Evolutionary conservation across 306 rosid genomes (phyloP), one percentile per base, ranked within the genome.

Genomic region (Citrullus mucosospermus): DNA sequence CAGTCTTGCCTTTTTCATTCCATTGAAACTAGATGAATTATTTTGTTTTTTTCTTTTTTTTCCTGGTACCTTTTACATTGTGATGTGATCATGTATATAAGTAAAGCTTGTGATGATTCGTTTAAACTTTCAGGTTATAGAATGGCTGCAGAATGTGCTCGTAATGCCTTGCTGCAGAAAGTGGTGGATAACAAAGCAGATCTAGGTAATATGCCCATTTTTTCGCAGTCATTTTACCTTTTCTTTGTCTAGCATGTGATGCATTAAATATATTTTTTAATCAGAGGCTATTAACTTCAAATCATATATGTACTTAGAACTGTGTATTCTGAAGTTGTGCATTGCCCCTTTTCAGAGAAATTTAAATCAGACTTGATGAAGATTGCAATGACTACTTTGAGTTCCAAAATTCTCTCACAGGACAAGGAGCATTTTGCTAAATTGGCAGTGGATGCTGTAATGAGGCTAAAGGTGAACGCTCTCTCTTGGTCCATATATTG

Each of bases 361-460:
- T 92, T 95, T 86, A 92, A 90, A 83, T 83, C 90, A 44, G 98
- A 95, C 88, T 87, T 92, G 86, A 85, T 96, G 98, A 92, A 90
- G 87, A 92, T 96, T 78, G 99, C 98, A 34, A 96, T 77, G 98
- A 96, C 98, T 80, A 96, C 99, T 76, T 79, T 96, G 91, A 90
- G 99, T 82, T 96, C 99, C 66, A 96, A 96, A 88, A 96, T 96
- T 86, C 96, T 96, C 58, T 96, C 97, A 9, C 98, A 90, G 80
- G 98, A 96, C 75, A 96, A 96, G 81, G 99, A 91, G 25, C 97
- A 96, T 80, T 96, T 96, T 85, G 98, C 91, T 41, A 87, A 86
- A 78, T 88, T 96, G 65, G 93, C 98, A 13, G 99, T 96, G 75
- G 98, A 96, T 82, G 99, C 98, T 63, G 98, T 95, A 58, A 83